Base-by-base conservation (phyloP, 495 filamentous ascomycete genomes). In the Daldinia childiae region DNA sequence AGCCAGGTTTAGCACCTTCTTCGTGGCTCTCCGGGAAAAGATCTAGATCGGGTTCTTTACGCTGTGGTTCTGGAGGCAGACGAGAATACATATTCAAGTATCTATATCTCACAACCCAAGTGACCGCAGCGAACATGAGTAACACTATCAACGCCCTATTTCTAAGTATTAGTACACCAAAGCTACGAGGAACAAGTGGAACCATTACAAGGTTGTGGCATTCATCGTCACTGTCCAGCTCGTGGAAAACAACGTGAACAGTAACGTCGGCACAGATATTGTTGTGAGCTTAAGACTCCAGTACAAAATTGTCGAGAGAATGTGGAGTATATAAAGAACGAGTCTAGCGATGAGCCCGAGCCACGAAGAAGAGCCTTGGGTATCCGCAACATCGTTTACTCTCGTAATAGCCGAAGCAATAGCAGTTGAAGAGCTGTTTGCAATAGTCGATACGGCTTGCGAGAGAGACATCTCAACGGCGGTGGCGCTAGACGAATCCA, bases 211-310 rank as follows among this genome's bases (percentile, higher is more conserved):
- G 29, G 95, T 98, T 7, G 95, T 99, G 69, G 94, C 93, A 77
- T 97, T 98, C 94, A 99, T 96, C 9, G 95, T 99, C 76, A 99
- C 91, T 0, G 95, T 99, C 80, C 95, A 78, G 80, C 91, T 95
- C 70, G 92, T 97, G n/a, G 95, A 98, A 77, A 98, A 94, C 57
- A 98, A 85, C 9, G 90, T 94, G 80, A 97, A 98, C 6, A 98
- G 86, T 79, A 94, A 89, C 78, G 93, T 92, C 39, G 95, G 95
- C 66, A 97, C 78, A 5, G 93, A 95, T 63, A 98, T 92, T 34
- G 93, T 97, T 7, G 89, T 85, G 72, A 97, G 93, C 58, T 92
- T 93, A 66, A 98, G 88, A 41, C 89, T 75, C 88, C 89, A 95
- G 83, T 93, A 96, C 39, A 97, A 79, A 6, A 93, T 80, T 50